Base-by-base conservation (phyloP, 2,329 filamentous ascomycete species). In the Neofusicoccum ribis region DNA sequence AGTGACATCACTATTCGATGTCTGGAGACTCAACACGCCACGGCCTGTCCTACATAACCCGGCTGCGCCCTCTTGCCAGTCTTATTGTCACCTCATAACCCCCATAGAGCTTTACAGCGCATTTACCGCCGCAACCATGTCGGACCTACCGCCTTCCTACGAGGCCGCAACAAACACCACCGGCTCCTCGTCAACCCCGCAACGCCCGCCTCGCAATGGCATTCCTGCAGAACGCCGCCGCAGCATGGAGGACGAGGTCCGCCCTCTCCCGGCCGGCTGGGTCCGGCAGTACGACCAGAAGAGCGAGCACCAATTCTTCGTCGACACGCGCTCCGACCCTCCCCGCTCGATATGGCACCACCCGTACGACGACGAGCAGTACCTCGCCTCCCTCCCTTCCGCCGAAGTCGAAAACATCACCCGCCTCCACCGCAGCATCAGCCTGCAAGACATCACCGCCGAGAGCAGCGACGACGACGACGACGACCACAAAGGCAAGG, bases 181-280 rank as follows among this genome's bases (percentile, higher is more conserved):
- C 14, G 41, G 36, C 43, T 6, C 51, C 41, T 70, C 69, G 47
- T 51, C 37, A 39, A 15, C 69, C 20, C 56, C 56, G 2, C 66
- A 52, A 12, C 71, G 69, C 49, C 77, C 74, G 58, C 73, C 77
- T 34, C 77, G 81, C 64, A 84, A 84, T 79, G 83, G 82, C 62
- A 87, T 88, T 47, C 83, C 85, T 0, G 77, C 81, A 1, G 76
- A 79, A 11, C 75, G 76, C 39, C 81, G 86, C 12, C 81, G 85
- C n/a, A 83, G 80, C 27, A 88, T 88, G 85, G 86, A 88, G 77
- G 86, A 88, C 69, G 85, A 87, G 69, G 73, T 78, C 8, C 80
- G 86, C 4, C 78, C 81, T 1, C 78, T 88, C 0, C 86, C 86
- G 0, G 65, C 73, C 14, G 85, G 85, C 47, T 88, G 86, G 86